phyloP scores from a whole-genome alignment of 2,329 filamentous ascomycete genomes.

The Aspergillus versicolor region DNA sequence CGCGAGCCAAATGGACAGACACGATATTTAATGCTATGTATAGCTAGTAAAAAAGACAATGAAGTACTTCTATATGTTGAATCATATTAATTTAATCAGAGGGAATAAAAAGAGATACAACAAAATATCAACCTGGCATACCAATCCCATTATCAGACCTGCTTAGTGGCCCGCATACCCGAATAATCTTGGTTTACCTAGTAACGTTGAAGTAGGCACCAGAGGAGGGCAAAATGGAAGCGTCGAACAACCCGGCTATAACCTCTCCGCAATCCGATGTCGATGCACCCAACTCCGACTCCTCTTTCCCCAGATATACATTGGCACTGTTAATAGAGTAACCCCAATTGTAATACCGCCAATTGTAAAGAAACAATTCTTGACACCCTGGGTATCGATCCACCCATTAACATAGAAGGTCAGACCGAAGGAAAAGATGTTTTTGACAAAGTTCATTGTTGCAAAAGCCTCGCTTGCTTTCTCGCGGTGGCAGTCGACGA shows the following conservation, averaged over 20 bases:
- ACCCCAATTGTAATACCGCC: slow-evolving; percentile 36
- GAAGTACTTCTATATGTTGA: neutral
- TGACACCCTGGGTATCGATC: slow-evolving; percentile 39
- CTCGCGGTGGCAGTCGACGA: slow-evolving; percentile 41
- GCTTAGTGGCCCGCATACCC: too few species aligned
- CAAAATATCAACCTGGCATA: too few species aligned
- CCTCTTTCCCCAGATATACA: slow-evolving; percentile 28
- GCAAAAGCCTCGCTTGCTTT: slow-evolving; percentile 41
- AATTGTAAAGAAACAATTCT: slow-evolving; percentile 39
- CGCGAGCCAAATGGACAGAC: too few species aligned
- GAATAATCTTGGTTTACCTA: too few species aligned
- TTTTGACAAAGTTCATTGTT: slow-evolving; percentile 42
- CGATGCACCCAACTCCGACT: slow-evolving; percentile 23
- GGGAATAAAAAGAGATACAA: too few species aligned
- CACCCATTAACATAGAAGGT: slow-evolving; percentile 44
- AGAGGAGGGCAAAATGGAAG: too few species aligned
- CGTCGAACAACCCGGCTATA: neutral
- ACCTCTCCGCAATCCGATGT: slow-evolving; percentile 18
- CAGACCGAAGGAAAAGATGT: slow-evolving; percentile 29
- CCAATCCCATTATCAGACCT: too few species aligned
- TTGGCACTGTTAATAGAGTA: slow-evolving; percentile 25
- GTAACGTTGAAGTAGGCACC: too few species aligned
- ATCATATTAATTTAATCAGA: neutral
- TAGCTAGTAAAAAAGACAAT: too few species aligned
- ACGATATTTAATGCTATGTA: too few species aligned